Percentiles rank a stretch among this genome's conserved stretches.
Conservation (phyloP, 225 moss, liverwort and hornwort species). For the Physcomitrellopsis africana region DNA sequence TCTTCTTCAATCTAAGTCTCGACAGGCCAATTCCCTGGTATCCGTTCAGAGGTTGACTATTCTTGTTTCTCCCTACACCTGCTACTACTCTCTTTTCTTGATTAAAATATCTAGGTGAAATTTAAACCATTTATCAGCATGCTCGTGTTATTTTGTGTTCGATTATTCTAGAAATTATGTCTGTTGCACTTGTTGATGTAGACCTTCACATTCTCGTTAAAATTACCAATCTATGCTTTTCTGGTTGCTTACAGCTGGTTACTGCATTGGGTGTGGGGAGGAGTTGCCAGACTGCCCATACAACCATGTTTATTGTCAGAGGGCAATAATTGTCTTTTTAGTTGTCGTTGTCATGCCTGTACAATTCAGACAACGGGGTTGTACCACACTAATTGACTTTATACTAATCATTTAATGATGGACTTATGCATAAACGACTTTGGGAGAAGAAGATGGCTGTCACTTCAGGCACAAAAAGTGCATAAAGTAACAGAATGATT, state of each 20-base stretch:
- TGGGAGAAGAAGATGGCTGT: slow-evolving; percentile 26
- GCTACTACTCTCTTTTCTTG: background rate
- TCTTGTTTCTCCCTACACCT: no score
- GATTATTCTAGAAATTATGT: background rate
- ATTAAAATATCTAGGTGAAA: background rate
- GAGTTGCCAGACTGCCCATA: background rate
- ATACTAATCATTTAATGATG: background rate
- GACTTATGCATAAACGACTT: slow-evolving; percentile 26
- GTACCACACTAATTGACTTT: background rate
- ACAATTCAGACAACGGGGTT: background rate
- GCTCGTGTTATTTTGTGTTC: background rate
- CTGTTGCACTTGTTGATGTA: background rate
- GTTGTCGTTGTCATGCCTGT: slow-evolving; percentile 3
- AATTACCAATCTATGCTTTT: background rate
- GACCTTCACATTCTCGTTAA: background rate
- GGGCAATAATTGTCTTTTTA: background rate
- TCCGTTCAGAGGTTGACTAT: no score
- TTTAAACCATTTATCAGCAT: background rate
- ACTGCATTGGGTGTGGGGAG: background rate
- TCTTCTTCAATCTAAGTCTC: no score
- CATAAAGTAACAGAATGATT: slow-evolving; percentile 40
- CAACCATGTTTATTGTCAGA: slow-evolving; percentile 4
- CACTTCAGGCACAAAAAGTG: slow-evolving; percentile 25
- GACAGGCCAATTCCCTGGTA: no score
- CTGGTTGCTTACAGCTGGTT: slow-evolving; percentile 4